Base-by-base conservation (phyloP, 805 yeast genomes). In the Hermanozyma aechmeae region DNA sequence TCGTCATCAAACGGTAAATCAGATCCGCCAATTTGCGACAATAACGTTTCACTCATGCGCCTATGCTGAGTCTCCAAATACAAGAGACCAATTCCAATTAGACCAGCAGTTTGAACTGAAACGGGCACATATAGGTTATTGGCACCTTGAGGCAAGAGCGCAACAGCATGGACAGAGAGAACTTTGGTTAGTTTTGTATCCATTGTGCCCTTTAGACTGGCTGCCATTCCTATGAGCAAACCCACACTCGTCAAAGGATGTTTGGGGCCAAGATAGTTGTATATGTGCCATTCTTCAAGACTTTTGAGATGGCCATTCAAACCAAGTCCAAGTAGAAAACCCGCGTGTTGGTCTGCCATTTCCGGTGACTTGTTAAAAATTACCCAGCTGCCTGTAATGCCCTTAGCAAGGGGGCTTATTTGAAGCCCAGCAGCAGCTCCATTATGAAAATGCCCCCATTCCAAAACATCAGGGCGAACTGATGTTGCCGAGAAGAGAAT, bases 281-380 rank as follows among this genome's bases (percentile, higher is more conserved):
- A 92, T 17, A 89, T 81, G 48, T 87, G 96, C 96, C 97, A 92
- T 51, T 92, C 96, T 45, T 89, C 97, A 15, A 92, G 56, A 24
- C 68, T 65, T 32, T 71, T 75, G 43, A 92, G 56, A 48, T 87
- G 95, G 0, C 97, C 97, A 53, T 84, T 84, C 17, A 92, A 58
- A 0, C 99, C 99, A 15, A 92, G 60, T 0, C 96, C 98, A 13
- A 85, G 56, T n/a, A 92, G 54, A 42, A 92, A 86, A 0, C 99
- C 99, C 14, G 96, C 96, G 59, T 87, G 96, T 37, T 83, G 87
- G 0, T 95, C 71, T 40, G 73, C 76, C 18, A 81, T 50, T 4
- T 58, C 66, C 1, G 69, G 67, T 0, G 95, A 95, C 40, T 77
- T 79, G 42, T 84, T 84, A 49, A 82, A 85, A 1, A 80, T 79